Evolutionary conservation across 2,329 filamentous ascomycete genomes (phyloP), one percentile per base, ranked within the genome.

Genomic region (Cyclaneusma minus): DNA sequence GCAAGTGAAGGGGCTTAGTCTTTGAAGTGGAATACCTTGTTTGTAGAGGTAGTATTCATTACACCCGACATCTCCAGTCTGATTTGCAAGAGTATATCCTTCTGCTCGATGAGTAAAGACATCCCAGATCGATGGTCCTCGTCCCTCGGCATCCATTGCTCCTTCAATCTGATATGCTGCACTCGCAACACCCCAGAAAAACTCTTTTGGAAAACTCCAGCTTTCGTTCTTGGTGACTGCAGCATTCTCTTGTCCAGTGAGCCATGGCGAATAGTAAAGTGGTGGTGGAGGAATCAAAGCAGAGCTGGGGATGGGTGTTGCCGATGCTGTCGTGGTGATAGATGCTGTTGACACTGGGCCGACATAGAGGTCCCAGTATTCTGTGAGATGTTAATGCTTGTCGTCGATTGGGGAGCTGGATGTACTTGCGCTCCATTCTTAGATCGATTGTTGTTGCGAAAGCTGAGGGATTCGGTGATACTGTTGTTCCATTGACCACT

Each of bases 21-120:
- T 0, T 49, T 49, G 13, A 53, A 18, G 3, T 48, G 40, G 21
- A n/a, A 9, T 45, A 34, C 63, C 60, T 42, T 66, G 63, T 40
- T 65, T 66, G 37, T 66, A 68, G 6, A 62, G 43, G 32, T 63
- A 67, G 38, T 66, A 67, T 21, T 64, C 55, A 43, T 62, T 59
- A 21, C 57, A 53, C 1, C 55, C 54, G 12, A 69, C 44, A 35
- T 68, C 63, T 3, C 60, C 62, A 34, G 40, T 52, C 21, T 62
- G 3, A 56, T 55, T 18, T 51, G 45, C 28, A 54, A 50, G 15
- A 2, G 32, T 35, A 24, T 27, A 20, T 4, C 29, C 33, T 15
- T 31, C 28, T 16, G 30, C 28, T 22, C 38, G 30, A 31, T 43
- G 39, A 22, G 33, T 28, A 10, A 41, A 22, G 3, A 58, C 48